Evolutionary conservation across 78 protist genomes (phyloP), one percentile per base, ranked within the genome.

Genomic region (Tieghemostelium lacteum): DNA sequence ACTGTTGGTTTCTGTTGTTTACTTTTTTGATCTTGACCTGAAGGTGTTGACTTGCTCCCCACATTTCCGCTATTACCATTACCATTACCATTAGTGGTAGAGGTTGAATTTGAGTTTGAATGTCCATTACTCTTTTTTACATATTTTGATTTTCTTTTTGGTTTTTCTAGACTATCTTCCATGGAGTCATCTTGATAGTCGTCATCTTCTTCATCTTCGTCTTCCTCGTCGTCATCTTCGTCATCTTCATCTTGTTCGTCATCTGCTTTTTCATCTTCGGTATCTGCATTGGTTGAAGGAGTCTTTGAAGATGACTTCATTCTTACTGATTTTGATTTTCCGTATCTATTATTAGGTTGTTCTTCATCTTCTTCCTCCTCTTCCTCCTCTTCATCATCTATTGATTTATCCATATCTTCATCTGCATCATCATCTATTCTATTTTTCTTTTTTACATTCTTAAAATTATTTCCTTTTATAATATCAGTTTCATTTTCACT

Each of bases 331-430:
- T 57, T 22, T 57, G 10, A 7, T 57, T 57, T 62, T 62, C 31
- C 69, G 14, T 19, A 7, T 33, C 20, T 7, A 33, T 3, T 4
- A 31, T 17, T 29, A 6, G n/a, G 52, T 45, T 6, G n/a, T 5
- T 3, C 29, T 4, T 62, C 69, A 3, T 29, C 37, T 5, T 70
- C 60, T 29, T 70, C 76, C 2, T 70, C 76, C 14, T 70, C 76
- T 31, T 50, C 76, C 26, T 50, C 61, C 0, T 10, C 16, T 14
- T 26, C 60, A 12, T 67, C 28, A 16, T 67, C 28, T n/a, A 69
- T 69, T 42, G 28, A 1, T 42, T 26, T 69, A n/a, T 36, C 29
- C 73, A 65, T 65, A 45, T 45, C 52, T 6, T 45, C 10, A 45
- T 45, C 52, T 45, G 6, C 52, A 6, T 45, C 52, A 6, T 45